Evolutionary conservation across 106 monocot genomes (phyloP).

Genomic region (Cymbidium sinense): DNA sequence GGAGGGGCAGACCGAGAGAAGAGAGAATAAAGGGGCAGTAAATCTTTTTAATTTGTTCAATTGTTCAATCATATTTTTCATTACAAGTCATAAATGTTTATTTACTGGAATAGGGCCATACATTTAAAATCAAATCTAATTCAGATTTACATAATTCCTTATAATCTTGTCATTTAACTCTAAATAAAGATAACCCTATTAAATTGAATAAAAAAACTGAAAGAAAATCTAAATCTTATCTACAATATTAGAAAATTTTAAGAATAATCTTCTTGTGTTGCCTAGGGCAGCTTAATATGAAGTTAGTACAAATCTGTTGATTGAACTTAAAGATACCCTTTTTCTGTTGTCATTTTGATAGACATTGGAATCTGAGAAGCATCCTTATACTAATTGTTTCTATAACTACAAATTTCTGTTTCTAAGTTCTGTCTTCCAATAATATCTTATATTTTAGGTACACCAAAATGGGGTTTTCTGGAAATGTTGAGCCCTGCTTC

Average conservation of each 20-base stretch:
- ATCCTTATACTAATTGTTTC: background rate
- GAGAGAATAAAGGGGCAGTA: background rate
- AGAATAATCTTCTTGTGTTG: background rate
- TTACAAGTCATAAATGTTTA: background rate
- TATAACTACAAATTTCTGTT: background rate
- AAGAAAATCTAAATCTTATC: background rate
- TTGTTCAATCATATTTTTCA: background rate
- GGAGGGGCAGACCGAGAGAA: no score
- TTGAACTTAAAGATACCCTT: background rate
- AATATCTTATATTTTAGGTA: conserved; percentile 38
- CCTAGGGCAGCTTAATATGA: background rate
- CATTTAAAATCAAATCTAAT: background rate
- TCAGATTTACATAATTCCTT: background rate
- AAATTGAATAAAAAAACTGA: background rate
- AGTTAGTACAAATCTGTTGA: background rate
- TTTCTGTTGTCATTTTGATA: background rate
- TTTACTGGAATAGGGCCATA: background rate
- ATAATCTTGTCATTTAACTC: background rate
- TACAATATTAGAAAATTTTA: background rate
- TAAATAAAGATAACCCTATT: background rate
- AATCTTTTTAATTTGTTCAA: background rate
- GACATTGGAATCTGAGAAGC: background rate
- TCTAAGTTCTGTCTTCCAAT: background rate
- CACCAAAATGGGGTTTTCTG: conserved; percentile 88
- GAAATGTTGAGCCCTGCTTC: conserved; percentile 85